Base-by-base conservation (phyloP, 169 alveolate species). In the Plasmodium knowlesi region DNA sequence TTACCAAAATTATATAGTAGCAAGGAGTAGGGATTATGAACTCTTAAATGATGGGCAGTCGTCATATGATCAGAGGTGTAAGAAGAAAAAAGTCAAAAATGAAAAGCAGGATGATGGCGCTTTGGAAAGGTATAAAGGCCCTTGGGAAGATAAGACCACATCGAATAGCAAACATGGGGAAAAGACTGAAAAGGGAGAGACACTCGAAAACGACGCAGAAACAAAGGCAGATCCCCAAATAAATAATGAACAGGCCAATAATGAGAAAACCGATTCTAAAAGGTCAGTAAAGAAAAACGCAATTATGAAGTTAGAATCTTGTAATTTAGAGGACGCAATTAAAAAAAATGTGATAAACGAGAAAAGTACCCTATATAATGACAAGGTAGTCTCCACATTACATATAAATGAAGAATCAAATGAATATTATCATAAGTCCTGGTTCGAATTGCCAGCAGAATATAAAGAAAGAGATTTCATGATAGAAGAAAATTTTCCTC, bases 401-500 rank as follows among this genome's bases (percentile, higher is more conserved):
- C 95, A 91, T 82, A 81, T 86, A 76, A 74, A 82, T 57, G 84
- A 80, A 14, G 92, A 91, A 46, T 6, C 46, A n/a, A 39, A 89
- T 61, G 94, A 89, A 32, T 80, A 70, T 82, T 82, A 43, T 80
- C 73, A 71, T 16, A 91, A 80, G 67, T 91, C 95, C n/a, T 91
- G 95, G 95, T 91, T 91, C 74, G 86, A 91, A 32, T 76, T 91
- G 19, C 95, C 95, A 53, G 83, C 83, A 53, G 95, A 91, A 82
- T 81, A 91, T 91, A 91, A 91, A 91, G 95, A 91, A 10, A 91
- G 84, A 91, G 95, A 91, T 30, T 91, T 91, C 72, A 72, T 91
- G 54, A 82, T 91, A 81, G 92, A 91, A 91, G 95, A 91, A 82
- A 91, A 82, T 70, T 91, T 82, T 37, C 95, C 95, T 25, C 99